Evolutionary conservation across 1,284 basidiomycete genomes (phyloP).

Genomic region (Cryptococcus sp.): DNA sequence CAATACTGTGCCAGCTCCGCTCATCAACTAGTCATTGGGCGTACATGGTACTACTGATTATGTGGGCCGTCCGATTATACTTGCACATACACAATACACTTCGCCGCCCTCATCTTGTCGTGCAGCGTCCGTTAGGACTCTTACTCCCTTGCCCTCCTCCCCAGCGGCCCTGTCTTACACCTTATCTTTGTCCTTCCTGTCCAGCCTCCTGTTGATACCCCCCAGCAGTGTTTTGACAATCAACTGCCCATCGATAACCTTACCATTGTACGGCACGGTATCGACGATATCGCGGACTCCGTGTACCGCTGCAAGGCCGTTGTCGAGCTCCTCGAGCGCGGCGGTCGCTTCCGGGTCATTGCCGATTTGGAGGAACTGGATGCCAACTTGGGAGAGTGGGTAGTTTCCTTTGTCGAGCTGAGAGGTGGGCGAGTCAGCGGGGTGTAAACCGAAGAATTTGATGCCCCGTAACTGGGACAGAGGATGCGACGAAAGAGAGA

Average conservation of each 20-base stretch:
- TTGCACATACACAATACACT: too few relatives aligned
- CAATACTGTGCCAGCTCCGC: too few relatives aligned
- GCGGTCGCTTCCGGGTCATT: conserved; percentile 38
- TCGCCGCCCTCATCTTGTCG: too few relatives aligned
- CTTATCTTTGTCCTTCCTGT: conserved; percentile 12
- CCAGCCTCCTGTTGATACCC: conserved; percentile 42
- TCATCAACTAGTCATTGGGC: too few relatives aligned
- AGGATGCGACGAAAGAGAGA: neutral
- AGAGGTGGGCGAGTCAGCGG: neutral
- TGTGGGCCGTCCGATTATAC: too few relatives aligned
- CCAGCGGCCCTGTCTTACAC: too few relatives aligned
- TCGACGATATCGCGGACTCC: conserved; percentile 47
- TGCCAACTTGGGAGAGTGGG: conserved; percentile 49
- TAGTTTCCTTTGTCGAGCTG: conserved; percentile 47
- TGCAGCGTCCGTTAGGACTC: too few relatives aligned
- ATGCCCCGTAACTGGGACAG: too few relatives aligned
- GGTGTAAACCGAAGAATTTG: neutral
- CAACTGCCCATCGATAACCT: conserved; percentile 31
- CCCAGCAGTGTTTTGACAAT: conserved; percentile 45
- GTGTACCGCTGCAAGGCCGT: conserved; percentile 33
- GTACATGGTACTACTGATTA: too few relatives aligned
- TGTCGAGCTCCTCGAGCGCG: conserved; percentile 47
- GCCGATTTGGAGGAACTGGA: conserved; percentile 51
- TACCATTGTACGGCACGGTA: conserved; percentile 40
- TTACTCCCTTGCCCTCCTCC: too few relatives aligned